Percentiles rank a stretch among this genome's conserved stretches.
phyloP scores from a whole-genome alignment of 768 basidiomycete genomes.

The Termitomyces sp. region DNA sequence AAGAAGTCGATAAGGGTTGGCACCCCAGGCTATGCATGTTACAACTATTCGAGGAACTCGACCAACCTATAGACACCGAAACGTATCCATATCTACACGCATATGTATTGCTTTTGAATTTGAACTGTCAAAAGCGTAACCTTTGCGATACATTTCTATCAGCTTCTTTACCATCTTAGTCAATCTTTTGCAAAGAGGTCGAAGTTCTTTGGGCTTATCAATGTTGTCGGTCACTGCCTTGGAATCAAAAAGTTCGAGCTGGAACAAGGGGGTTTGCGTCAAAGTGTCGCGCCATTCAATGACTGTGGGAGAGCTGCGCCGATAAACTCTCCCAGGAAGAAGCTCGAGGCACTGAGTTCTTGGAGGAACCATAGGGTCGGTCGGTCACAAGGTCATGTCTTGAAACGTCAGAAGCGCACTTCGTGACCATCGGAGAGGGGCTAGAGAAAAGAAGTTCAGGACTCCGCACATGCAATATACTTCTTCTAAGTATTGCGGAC shows the following conservation, averaged over 20 bases:
- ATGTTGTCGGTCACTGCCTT: constrained; percentile 8
- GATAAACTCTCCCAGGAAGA: constrained; percentile 12
- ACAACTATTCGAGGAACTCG: not conserved
- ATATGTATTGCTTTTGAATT: no score
- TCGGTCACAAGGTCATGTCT: constrained; percentile 11
- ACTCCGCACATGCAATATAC: not conserved
- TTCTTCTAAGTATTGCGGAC: not conserved
- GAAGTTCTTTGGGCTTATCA: not conserved
- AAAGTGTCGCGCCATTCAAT: not conserved
- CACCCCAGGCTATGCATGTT: not conserved
- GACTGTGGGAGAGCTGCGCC: not conserved
- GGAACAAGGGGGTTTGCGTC: constrained; percentile 7
- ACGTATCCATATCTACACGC: not conserved
- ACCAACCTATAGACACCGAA: not conserved
- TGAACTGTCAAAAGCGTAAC: not conserved
- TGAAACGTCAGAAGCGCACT: constrained; percentile 13
- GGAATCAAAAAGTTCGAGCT: constrained; percentile 3
- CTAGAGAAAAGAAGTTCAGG: not conserved
- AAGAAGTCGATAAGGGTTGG: not conserved
- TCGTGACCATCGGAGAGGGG: constrained; percentile 6
- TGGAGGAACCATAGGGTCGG: not conserved
- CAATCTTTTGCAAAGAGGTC: not conserved
- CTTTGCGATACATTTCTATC: not conserved
- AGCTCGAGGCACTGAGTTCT: constrained; percentile 13
- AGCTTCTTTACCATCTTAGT: constrained; percentile 3